Conservation (phyloP, 2,329 filamentous ascomycete species). For the Cladosporium austrohemisphaericum region DNA sequence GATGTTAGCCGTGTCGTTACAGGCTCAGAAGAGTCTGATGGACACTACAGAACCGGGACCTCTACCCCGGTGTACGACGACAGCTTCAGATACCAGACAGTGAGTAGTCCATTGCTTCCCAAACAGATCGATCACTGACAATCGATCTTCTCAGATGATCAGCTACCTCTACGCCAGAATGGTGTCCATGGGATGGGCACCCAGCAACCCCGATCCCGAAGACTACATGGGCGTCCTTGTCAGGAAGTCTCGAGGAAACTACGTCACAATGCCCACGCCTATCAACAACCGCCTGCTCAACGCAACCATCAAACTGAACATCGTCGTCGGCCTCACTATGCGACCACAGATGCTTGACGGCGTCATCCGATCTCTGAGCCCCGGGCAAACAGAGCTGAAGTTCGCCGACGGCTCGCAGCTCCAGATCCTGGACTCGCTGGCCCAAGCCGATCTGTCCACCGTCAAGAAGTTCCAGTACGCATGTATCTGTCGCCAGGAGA, state of each 20-base stretch:
- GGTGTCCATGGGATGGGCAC: constrained; percentile 5
- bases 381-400: neutral
- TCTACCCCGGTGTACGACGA: neutral
- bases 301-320: constrained; percentile 6
- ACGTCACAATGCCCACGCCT: constrained; percentile 1
- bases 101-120: neutral
- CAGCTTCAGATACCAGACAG: constrained; percentile 9
- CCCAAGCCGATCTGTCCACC: neutral
- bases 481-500: constrained; percentile 4
- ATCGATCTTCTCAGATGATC: constrained; percentile 1
- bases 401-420: constrained; percentile 8
- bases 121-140: neutral
- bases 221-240: constrained; percentile 11
- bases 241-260: constrained; percentile 3
- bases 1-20: no score
- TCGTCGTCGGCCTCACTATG: constrained; percentile 7
- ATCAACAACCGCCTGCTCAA: constrained; percentile 6
- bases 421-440: neutral
- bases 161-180: constrained; percentile 7
- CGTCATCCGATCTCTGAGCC: neutral
- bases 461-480: constrained; percentile 13
- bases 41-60: no score
- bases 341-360: constrained; percentile 11
- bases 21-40: no score
- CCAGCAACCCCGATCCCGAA: neutral